Base-by-base conservation (phyloP, 768 basidiomycete genomes). In the Astraeus odoratus region DNA sequence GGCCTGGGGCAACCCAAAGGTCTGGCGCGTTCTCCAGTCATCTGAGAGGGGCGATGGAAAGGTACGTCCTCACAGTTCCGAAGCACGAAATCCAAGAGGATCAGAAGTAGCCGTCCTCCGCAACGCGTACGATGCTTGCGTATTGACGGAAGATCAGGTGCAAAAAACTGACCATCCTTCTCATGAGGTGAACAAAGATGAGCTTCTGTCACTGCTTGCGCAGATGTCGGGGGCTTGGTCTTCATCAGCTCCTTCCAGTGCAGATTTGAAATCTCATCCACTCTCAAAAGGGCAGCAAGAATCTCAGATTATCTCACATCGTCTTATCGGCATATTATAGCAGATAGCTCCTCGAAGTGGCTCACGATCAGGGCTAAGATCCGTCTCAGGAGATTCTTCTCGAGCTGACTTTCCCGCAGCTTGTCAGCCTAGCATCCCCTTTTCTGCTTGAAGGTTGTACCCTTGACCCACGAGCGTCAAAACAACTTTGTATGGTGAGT, bases 371-470 rank as follows among this genome's bases (percentile, higher is more conserved):
- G 20, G 22, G 38, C 18, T 19, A 15, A 31, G 13, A 20, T 37
- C 26, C 38, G 35, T 44, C 31, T 39, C 4, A 23, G 19, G 24
- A 35, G 22, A 36, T 12, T 39, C 36, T 41, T 37, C 46, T 39
- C 18, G 16, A 6, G 19, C 38, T 38, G 26, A 44, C 35, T 23
- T 43, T 26, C 42, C 39, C 33, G 30, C 41, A 55, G 50, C 40
- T 34, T 46, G 49, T 30, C 36, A 29, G 51, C 56, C n/a, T 30
- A 52, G 13, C 13, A 34, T 6, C 70, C 74, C n/a, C 54, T 74
- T 30, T 72, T 64, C 47, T 18, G 61, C 77, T 43, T 74, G 72
- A 1, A 71, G 65, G 24, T 71, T 73, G 42, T 68, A 75, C 45
- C 64, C 67, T 15, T 70, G 70, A 54, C 68, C 70, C 8, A 48